Base-by-base conservation (phyloP, 2,329 filamentous ascomycete genomes). In the Fonsecaea pedrosoi region DNA sequence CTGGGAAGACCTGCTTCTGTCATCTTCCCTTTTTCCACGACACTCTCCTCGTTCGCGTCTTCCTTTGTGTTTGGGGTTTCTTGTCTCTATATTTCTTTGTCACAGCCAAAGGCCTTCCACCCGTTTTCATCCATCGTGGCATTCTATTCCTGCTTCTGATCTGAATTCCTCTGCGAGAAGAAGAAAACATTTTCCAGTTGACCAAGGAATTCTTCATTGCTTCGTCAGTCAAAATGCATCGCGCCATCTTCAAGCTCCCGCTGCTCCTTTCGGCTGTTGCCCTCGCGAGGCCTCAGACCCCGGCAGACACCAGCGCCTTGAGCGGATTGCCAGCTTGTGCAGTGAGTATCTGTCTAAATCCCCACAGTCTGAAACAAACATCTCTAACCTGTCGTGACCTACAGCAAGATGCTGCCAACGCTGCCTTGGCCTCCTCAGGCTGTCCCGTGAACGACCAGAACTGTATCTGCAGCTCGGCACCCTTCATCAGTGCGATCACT, bases 401-500 rank as follows among this genome's bases (percentile, higher is more conserved):
- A 65, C 57, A 70, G 68, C 60, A 62, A 64, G 68, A 68, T 55
- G 60, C 63, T 7, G 61, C 66, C 7, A 59, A 42, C 45, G 56
- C 63, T 1, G 65, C 68, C n/a, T 15, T 68, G 34, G 63, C 50
- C 15, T 54, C 68, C 13, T 58, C 68, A 10, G 68, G 66, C 12
- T 70, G 68, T 37, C 34, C 65, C 1, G 25, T 60, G 32, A 60
- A 53, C 30, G 66, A 68, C 53, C 68, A 55, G 32, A 34, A 25
- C 34, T 70, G 68, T 54, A 65, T 70, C 57, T 70, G 68, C 63
- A 40, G 35, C 45, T 70, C 68, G 18, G 15, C 56, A 13, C 54
- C 66, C 9, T 70, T 70, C 58, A 61, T 66, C 38, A 58, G 48
- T 38, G 68, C 68, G n/a, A 68, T 70, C 58, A 66, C 60, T 48